Percentiles rank a stretch among this genome's conserved stretches.
These are phyloP conservation scores for Magnusiomyces suaveolens DNA, from an alignment of 1,139 yeast genomes.

Conservation along the genomic window DNA sequence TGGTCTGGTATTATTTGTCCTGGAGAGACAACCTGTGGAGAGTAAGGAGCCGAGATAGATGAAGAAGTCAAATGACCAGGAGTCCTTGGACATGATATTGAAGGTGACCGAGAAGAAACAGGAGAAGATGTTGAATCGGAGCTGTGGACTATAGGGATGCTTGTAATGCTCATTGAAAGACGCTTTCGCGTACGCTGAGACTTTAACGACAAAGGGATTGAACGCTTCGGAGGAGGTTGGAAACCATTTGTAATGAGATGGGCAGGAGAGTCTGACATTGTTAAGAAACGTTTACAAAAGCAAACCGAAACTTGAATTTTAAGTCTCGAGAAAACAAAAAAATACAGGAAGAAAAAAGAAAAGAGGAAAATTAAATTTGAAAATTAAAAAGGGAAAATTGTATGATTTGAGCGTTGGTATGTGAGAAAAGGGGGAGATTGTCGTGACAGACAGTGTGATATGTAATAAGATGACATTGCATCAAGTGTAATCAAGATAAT, in stretches of 20 bases:
- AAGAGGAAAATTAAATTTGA: background rate
- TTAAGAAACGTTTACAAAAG: background rate
- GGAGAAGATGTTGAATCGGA: slow-evolving; percentile 5
- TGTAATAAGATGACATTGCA: no score
- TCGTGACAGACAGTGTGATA: background rate
- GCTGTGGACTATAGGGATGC: slow-evolving; percentile 21
- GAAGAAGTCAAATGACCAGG: background rate
- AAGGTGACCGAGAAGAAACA: slow-evolving; percentile 1
- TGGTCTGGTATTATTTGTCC: background rate
- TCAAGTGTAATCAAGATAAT: background rate
- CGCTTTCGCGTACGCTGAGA: slow-evolving; percentile 17
- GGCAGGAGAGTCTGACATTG: slow-evolving; percentile 1
- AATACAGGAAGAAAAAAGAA: no score
- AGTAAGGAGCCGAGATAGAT: slow-evolving; percentile 3
- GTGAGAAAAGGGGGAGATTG: background rate
- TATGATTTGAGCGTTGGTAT: background rate
- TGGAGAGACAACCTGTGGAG: background rate
- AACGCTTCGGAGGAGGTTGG: background rate
- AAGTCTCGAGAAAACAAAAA: no score
- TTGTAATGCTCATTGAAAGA: slow-evolving; percentile 24
- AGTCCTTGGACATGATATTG: background rate
- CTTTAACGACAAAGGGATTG: background rate
- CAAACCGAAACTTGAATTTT: no score
- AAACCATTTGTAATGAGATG: background rate
- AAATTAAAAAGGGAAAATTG: background rate